These are phyloP conservation scores for Sporothrix variecibatus DNA, from an alignment of 2,329 filamentous ascomycete genomes.

Conservation along the genomic window DNA sequence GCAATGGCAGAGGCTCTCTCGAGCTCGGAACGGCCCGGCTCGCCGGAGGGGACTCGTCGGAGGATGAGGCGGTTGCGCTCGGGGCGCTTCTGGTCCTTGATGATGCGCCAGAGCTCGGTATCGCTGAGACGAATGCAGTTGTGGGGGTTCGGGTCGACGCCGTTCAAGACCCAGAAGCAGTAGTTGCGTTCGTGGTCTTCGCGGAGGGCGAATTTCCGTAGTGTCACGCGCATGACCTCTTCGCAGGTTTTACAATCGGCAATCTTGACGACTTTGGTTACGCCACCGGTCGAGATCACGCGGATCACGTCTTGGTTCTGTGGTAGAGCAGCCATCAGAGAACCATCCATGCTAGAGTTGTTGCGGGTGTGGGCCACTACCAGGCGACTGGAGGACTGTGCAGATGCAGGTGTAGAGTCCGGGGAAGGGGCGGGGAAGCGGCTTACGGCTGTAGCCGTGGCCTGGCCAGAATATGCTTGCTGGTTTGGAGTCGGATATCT, in stretches of 20 bases:
- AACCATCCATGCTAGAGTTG: conserved; percentile 80
- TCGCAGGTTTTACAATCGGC: conserved; percentile 88
- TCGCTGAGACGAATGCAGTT: conserved; percentile 83
- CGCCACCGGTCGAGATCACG: conserved; percentile 87
- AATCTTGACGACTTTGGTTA: conserved; percentile 92
- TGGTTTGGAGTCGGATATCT: conserved; percentile 54
- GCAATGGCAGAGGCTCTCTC: conserved; percentile 87
- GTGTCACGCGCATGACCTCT: conserved; percentile 85
- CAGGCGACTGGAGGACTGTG: conserved; percentile 53
- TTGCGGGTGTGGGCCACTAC: conserved; percentile 71
- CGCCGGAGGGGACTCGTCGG: conserved; percentile 86
- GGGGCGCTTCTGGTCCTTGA: conserved; percentile 79
- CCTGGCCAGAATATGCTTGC: conserved; percentile 34
- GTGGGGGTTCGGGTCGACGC: conserved; percentile 76
- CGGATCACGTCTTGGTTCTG: conserved; percentile 86
- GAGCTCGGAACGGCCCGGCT: conserved; percentile 84
- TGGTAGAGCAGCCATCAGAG: conserved; percentile 82
- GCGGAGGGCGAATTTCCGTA: conserved; percentile 83
- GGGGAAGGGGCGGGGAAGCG: conserved; percentile 63
- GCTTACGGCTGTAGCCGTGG: conserved; percentile 42
- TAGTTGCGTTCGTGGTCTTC: conserved; percentile 93
- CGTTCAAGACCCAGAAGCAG: conserved; percentile 92
- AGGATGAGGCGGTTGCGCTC: conserved; percentile 91
- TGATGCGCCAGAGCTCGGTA: conserved; percentile 85
- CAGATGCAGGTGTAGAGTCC: conserved; percentile 53